phyloP scores from a whole-genome alignment of 2,329 filamentous ascomycete species.

The Ascosphaera acerosa region DNA sequence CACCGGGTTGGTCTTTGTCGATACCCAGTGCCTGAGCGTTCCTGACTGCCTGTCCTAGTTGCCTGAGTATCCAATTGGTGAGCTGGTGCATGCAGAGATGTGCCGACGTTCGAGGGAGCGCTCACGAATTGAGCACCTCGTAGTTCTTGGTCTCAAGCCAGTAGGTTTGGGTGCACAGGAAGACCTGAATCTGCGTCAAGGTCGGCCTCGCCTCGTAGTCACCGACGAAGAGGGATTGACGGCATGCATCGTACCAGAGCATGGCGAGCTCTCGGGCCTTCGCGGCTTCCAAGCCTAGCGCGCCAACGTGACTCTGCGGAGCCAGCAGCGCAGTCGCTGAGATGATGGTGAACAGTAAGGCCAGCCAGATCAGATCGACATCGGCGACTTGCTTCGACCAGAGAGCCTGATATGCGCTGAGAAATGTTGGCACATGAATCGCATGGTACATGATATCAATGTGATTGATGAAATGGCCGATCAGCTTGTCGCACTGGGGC shows the following conservation, averaged over 20 bases:
- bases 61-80: too few relatives aligned
- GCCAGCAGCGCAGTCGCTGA: slow-evolving; percentile 10
- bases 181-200: slow-evolving; percentile 10
- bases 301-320: slow-evolving; percentile 7
- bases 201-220: slow-evolving; percentile 10
- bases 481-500: slow-evolving; percentile 9
- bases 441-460: slow-evolving; percentile 12
- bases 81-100: neutral
- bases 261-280: slow-evolving; percentile 8
- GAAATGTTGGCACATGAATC: slow-evolving; percentile 8
- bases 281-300: slow-evolving; percentile 6
- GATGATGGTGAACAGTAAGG: slow-evolving; percentile 10
- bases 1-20: slow-evolving; percentile 6
- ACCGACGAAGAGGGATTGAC: slow-evolving; percentile 10
- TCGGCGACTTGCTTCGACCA: slow-evolving; percentile 9
- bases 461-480: slow-evolving; percentile 11
- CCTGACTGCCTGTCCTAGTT: slow-evolving; percentile 8
- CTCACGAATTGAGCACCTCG: slow-evolving; percentile 12
- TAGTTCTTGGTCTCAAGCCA: slow-evolving; percentile 12
- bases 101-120: neutral
- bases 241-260: slow-evolving; percentile 10
- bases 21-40: slow-evolving; percentile 9
- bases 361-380: slow-evolving; percentile 12
- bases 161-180: slow-evolving; percentile 11
- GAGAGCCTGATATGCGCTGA: slow-evolving; percentile 8